phyloP scores from a whole-genome alignment of 2,329 filamentous ascomycete species.

The Colletotrichum salicis region DNA sequence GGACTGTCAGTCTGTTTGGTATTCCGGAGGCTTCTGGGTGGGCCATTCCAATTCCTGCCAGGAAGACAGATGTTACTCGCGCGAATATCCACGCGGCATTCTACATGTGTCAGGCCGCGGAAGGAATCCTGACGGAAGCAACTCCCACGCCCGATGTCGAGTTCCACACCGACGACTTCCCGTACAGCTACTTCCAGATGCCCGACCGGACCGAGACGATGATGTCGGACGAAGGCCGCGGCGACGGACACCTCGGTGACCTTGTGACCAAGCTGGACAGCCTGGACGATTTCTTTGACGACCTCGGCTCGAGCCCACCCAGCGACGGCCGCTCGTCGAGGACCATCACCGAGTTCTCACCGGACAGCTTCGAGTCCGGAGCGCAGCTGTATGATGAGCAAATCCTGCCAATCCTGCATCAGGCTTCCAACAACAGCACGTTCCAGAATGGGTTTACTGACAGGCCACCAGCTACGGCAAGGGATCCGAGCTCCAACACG shows the following conservation, averaged over 20 bases:
- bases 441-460: constrained; percentile 93
- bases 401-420: constrained; percentile 88
- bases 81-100: constrained; percentile 96
- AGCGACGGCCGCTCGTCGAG: constrained; percentile 71
- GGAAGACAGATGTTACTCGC: constrained; percentile 86
- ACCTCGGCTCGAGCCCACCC: constrained; percentile 67
- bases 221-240: constrained; percentile 84
- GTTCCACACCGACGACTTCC: constrained; percentile 90
- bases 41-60: constrained; percentile 93
- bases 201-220: constrained; percentile 86
- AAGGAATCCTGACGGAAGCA: constrained; percentile 67
- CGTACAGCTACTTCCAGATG: constrained; percentile 80
- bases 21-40: constrained; percentile 96
- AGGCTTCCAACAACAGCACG: constrained; percentile 80
- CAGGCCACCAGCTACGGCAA: constrained; percentile 68
- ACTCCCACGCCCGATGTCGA: constrained; percentile 86
- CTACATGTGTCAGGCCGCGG: constrained; percentile 84
- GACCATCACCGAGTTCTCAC: constrained; percentile 73
- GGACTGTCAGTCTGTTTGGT: constrained; percentile 92
- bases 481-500: constrained; percentile 68
- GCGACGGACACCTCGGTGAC: constrained; percentile 81
- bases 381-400: constrained; percentile 93
- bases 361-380: constrained; percentile 75
- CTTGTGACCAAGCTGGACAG: constrained; percentile 83
- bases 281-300: constrained; percentile 84